Conservation (phyloP, 2,329 filamentous ascomycete species). For the Diaporthe caulivora region DNA sequence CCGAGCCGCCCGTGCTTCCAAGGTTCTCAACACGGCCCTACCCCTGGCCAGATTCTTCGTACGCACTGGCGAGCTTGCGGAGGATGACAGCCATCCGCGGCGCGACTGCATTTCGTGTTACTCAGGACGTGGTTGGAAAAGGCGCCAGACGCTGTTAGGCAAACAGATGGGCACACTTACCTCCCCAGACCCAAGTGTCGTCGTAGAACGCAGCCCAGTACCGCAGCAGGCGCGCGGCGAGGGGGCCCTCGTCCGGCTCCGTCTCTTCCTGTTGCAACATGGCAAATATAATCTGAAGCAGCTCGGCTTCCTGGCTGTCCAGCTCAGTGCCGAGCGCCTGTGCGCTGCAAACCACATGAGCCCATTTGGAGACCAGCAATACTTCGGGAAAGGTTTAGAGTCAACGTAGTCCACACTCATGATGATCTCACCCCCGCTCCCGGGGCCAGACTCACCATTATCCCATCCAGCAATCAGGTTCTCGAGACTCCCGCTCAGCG, state of each 20-base stretch:
- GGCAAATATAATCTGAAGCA: neutral
- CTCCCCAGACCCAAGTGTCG: conserved; percentile 9
- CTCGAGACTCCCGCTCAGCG: neutral
- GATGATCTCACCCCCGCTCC: neutral
- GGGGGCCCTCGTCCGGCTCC: neutral
- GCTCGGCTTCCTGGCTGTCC: neutral
- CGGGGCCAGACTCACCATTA: neutral
- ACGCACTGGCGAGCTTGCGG: neutral
- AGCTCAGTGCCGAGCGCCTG: neutral
- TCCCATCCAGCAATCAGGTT: neutral
- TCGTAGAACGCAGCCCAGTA: conserved; percentile 11
- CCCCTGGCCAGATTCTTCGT: neutral
- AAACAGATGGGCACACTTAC: neutral
- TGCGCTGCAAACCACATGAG: neutral
- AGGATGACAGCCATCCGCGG: conserved; percentile 9
- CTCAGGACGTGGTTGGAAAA: neutral
- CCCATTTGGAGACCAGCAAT: neutral
- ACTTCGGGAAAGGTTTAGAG: neutral
- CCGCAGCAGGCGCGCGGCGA: neutral
- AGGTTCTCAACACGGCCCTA: neutral
- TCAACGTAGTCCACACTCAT: neutral
- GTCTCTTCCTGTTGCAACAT: neutral
- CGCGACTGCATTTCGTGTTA: neutral
- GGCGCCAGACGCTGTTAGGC: too few relatives aligned
- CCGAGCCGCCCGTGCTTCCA: neutral